These are phyloP conservation scores for Dinochytrium kinnereticum DNA, from an alignment of 371 early-diverging fungal species.

Conservation along the genomic window DNA sequence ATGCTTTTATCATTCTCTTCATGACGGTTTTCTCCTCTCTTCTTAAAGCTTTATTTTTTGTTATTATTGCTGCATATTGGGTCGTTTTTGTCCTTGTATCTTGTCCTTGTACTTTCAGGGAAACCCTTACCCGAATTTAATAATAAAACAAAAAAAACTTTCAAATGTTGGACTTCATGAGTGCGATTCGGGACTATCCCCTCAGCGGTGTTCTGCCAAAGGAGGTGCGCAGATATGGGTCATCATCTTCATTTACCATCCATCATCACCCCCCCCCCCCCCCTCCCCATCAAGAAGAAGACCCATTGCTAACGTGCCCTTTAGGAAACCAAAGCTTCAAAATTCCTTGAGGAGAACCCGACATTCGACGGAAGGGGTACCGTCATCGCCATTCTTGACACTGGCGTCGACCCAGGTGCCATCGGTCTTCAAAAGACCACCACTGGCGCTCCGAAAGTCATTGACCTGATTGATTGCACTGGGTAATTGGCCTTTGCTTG, in stretches of 20 bases:
- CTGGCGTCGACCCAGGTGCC: slow-evolving; percentile 90
- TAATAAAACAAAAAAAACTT: no score
- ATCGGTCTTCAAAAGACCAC: slow-evolving; percentile 75
- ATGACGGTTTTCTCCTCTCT: no score
- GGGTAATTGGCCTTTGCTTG: slow-evolving; percentile 60
- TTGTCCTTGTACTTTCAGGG: background rate
- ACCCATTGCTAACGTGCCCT: slow-evolving; percentile 18
- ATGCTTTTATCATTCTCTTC: no score
- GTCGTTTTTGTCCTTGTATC: background rate
- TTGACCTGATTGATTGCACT: slow-evolving; percentile 93
- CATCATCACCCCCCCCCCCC: no score
- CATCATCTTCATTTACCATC: no score
- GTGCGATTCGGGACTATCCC: background rate
- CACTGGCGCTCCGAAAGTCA: slow-evolving; percentile 86
- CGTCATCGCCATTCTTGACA: slow-evolving; percentile 80
- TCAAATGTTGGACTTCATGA: slow-evolving; percentile 6
- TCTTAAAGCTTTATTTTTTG: background rate
- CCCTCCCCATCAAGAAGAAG: background rate
- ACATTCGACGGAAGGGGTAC: slow-evolving; percentile 85
- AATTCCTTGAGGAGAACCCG: slow-evolving; percentile 81
- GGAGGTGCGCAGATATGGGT: slow-evolving; percentile 44
- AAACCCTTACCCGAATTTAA: background rate
- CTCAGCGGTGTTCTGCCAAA: slow-evolving; percentile 49
- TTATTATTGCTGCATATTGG: background rate
- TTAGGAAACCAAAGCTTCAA: slow-evolving; percentile 82